Evolutionary conservation across 331 rosid genomes (phyloP).

Genomic region (Stylosanthes scabra): DNA sequence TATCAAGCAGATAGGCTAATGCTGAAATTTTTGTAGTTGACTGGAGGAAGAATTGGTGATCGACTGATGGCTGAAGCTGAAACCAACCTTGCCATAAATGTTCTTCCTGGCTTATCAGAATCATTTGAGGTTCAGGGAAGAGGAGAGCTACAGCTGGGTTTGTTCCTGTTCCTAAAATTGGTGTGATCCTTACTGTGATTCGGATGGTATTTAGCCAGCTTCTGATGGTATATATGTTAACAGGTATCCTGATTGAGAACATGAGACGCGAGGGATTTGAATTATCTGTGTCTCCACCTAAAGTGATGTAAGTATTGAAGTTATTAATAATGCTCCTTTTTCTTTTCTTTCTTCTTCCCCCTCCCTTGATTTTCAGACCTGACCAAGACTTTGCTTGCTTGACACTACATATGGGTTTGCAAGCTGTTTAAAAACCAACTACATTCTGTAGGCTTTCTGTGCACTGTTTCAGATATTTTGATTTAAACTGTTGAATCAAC

Average conservation of each 20-base stretch:
- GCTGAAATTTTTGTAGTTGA: slow-evolving; percentile 61
- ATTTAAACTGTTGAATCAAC: background rate
- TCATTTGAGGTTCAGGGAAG: slow-evolving; percentile 98
- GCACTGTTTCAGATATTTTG: slow-evolving; percentile 32
- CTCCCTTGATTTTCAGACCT: slow-evolving; percentile 23
- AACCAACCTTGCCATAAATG: slow-evolving; percentile 98
- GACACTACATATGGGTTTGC: slow-evolving; percentile 14
- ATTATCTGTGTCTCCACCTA: slow-evolving; percentile 94
- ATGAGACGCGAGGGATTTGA: slow-evolving; percentile 99
- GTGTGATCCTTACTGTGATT: slow-evolving; percentile 30
- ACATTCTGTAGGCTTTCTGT: slow-evolving; percentile 25
- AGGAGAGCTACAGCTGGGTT: slow-evolving; percentile 98
- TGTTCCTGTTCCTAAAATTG: slow-evolving; percentile 46
- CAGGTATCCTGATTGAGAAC: slow-evolving; percentile 96
- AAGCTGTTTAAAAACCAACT: slow-evolving; percentile 22
- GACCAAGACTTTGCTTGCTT: slow-evolving; percentile 25
- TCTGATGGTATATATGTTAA: slow-evolving; percentile 40
- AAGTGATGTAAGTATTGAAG: slow-evolving; percentile 85
- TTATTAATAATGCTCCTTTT: slow-evolving; percentile 30
- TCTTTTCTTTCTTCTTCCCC: background rate
- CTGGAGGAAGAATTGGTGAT: slow-evolving; percentile 93
- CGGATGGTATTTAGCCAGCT: slow-evolving; percentile 18
- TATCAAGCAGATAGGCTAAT: slow-evolving; percentile 32
- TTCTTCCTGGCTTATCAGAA: slow-evolving; percentile 91
- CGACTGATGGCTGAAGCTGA: slow-evolving; percentile 97